Evolutionary conservation across 2,329 filamentous ascomycete genomes (phyloP).

Genomic region (Pyrenochaeta sp.): DNA sequence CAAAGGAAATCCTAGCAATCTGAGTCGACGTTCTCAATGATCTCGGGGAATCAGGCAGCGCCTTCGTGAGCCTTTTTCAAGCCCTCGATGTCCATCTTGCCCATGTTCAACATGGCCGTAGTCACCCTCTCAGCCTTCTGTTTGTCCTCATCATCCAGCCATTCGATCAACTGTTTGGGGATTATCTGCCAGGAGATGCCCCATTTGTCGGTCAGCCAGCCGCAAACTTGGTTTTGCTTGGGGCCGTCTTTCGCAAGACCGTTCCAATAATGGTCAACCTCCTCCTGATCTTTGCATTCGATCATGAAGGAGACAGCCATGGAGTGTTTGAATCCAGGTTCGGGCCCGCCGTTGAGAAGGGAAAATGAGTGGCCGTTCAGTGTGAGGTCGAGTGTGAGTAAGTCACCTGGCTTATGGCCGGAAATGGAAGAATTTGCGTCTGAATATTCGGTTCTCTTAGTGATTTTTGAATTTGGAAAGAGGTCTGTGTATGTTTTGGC

Average conservation of each 20-base stretch:
- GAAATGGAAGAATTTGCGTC: constrained; percentile 41
- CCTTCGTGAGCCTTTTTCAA: constrained; percentile 40
- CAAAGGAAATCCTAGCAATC: no score
- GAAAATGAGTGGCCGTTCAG: constrained; percentile 52
- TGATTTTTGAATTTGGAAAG: constrained; percentile 52
- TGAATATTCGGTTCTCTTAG: constrained; percentile 40
- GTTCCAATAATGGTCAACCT: constrained; percentile 59
- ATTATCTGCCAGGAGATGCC: constrained; percentile 59
- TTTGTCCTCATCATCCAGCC: constrained; percentile 46
- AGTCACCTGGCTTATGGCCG: constrained; percentile 37
- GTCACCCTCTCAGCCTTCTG: constrained; percentile 42
- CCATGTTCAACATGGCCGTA: constrained; percentile 53
- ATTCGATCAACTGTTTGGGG: constrained; percentile 48
- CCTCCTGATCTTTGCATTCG: constrained; percentile 55
- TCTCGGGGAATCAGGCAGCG: no score
- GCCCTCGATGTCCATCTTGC: constrained; percentile 53
- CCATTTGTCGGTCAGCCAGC: constrained; percentile 57
- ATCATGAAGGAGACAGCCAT: constrained; percentile 56
- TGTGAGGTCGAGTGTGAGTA: constrained; percentile 50
- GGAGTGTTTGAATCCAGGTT: constrained; percentile 46
- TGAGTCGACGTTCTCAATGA: no score
- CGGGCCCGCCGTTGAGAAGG: constrained; percentile 52
- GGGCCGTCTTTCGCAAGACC: constrained; percentile 53
- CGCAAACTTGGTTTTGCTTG: constrained; percentile 47
- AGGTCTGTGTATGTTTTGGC: constrained; percentile 53